Percentiles rank a stretch among this genome's conserved stretches.
Evolutionary conservation across 345 rosid genomes (phyloP).

Genomic region (Gossypium anomalum): DNA sequence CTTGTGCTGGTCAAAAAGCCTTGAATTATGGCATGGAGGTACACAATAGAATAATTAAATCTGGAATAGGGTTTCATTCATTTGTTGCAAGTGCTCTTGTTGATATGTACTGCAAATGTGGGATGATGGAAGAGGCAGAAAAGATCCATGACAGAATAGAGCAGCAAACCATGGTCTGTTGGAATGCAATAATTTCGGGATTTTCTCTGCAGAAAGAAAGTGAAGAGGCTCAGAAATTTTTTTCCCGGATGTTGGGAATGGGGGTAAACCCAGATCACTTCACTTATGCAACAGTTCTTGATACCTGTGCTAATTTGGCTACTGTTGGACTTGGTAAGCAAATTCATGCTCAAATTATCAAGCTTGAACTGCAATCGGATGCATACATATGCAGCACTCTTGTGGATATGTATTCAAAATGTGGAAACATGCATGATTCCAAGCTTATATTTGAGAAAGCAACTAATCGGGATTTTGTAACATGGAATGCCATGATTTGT

Average conservation of each 20-base stretch:
- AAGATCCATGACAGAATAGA: slow-evolving; percentile 57
- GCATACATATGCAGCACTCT: slow-evolving; percentile 80
- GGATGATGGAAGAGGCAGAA: slow-evolving; percentile 61
- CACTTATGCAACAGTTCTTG: slow-evolving; percentile 82
- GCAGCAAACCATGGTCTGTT: slow-evolving; percentile 47
- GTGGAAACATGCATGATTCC: slow-evolving; percentile 81
- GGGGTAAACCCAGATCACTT: slow-evolving; percentile 70
- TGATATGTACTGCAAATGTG: slow-evolving; percentile 90
- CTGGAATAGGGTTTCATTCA: slow-evolving; percentile 54
- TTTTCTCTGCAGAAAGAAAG: slow-evolving; percentile 59
- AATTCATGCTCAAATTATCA: slow-evolving; percentile 76
- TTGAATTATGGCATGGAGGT: slow-evolving; percentile 63
- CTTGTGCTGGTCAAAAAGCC: slow-evolving; percentile 58
- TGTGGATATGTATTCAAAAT: slow-evolving; percentile 94
- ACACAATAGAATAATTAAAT: slow-evolving; percentile 66
- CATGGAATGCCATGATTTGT: slow-evolving; percentile 92
- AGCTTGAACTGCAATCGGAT: slow-evolving; percentile 66
- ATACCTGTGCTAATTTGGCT: slow-evolving; percentile 82
- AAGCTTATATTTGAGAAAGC: slow-evolving; percentile 63
- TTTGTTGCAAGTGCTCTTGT: slow-evolving; percentile 78
- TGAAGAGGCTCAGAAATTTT: slow-evolving; percentile 71
- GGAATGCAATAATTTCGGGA: slow-evolving; percentile 86
- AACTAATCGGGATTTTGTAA: slow-evolving; percentile 57
- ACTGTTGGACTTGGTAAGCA: slow-evolving; percentile 77
- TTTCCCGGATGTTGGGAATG: slow-evolving; percentile 58